Percentiles rank a stretch among this genome's conserved stretches.
Conservation (phyloP, 1,139 yeast genomes). For the Diutina scorzettiae region DNA sequence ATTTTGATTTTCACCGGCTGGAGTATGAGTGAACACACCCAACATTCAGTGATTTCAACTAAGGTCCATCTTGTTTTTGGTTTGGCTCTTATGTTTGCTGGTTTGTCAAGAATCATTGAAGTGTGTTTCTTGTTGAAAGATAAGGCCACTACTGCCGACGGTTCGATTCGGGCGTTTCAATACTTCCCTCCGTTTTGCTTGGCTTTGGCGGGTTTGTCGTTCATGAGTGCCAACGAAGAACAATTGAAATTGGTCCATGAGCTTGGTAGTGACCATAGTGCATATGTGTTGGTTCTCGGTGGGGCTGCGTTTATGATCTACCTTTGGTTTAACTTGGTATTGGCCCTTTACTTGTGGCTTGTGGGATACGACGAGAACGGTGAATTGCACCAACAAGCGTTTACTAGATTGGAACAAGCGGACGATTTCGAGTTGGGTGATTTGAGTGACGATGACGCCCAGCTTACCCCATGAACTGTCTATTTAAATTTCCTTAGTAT, state of each 20-base stretch:
- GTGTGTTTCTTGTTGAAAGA: conserved; percentile 59
- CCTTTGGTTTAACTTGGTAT: conserved; percentile 48
- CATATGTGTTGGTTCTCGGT: conserved; percentile 63
- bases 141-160: conserved; percentile 32
- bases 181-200: conserved; percentile 74
- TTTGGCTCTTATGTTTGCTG: conserved; percentile 65
- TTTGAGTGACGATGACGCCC: conserved; percentile 5
- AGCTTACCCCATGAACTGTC: no score
- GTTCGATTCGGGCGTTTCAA: conserved; percentile 58
- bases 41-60: conserved; percentile 62
- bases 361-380: conserved; percentile 36
- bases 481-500: no score
- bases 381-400: conserved; percentile 8
- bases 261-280: conserved; percentile 73
- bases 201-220: conserved; percentile 64
- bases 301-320: conserved; percentile 66
- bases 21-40: conserved; percentile 87
- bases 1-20: conserved; percentile 82
- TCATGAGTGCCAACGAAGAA: conserved; percentile 90
- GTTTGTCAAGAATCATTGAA: conserved; percentile 61
- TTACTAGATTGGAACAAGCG: conserved; percentile 7
- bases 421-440: conserved; percentile 11
- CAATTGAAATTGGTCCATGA: conserved; percentile 61
- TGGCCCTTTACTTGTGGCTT: conserved; percentile 47
- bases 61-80: conserved; percentile 86